Evolutionary conservation across 2,329 filamentous ascomycete species (phyloP), one percentile per base, ranked within the genome.

Genomic region (Aurifilum marmelostoma): DNA sequence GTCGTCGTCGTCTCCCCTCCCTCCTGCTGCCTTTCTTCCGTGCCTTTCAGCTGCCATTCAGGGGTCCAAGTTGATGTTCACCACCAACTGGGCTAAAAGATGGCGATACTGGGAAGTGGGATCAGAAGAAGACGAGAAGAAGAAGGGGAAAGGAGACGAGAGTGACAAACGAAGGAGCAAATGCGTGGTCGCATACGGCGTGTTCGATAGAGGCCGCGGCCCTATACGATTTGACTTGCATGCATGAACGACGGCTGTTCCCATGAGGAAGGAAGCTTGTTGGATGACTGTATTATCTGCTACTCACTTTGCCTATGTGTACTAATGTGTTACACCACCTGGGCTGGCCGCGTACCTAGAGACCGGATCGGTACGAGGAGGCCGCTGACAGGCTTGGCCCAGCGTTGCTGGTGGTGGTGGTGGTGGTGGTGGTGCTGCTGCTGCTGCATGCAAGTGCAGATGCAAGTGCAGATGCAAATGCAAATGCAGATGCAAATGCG

Each of bases 241-340:
- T 50, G 62, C 43, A 64, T 64, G 62, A 64, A 52, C 62, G 18
- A 32, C 18, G 14, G 39, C 43, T 54, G 52, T 29, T 32, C 47
- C 43, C 43, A 43, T 37, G 39, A 27, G 50, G 34, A 34, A 34
- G 34, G 50, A 41, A 62, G 37, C 24, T 16, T 64, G 62, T 64
- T 54, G 62, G 43, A 52, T 64, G 43, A 52, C 62, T 37, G n/a
- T 64, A 37, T 7, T 14, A 34, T 64, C 29, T 52, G 43, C 43
- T 7, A 37, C 62, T 8, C 21, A n/a, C 9, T 43, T 8, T 18
- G 43, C 18, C 43, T 52, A 18, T 32, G 43, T 7, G 21, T 29
- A 21, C 18, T 52, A 43, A 37, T 64, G 43, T 64, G 29, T 24
- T 37, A 54, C 61, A 63, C 62, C 43, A 47, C n/a, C 43, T n/a